phyloP scores from a whole-genome alignment of 129 eudicot genomes.

The Saussurea involucrata region DNA sequence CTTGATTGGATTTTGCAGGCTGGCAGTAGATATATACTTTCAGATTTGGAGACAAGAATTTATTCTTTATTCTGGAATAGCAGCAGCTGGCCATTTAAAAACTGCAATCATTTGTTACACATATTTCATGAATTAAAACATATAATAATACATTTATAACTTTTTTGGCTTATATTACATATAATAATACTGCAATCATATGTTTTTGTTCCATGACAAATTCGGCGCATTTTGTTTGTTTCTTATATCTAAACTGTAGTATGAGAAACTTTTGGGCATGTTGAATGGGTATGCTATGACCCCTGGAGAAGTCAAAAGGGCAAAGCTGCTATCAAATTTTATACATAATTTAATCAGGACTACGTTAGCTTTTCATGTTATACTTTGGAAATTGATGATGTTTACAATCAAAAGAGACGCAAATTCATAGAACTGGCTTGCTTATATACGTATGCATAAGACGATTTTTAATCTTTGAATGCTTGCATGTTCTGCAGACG shows the following conservation, averaged over 20 bases:
- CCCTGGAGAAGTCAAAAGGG: slow-evolving; percentile 5
- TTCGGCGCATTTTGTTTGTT: slow-evolving; percentile 4
- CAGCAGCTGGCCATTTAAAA: neutral
- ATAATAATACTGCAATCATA: no score
- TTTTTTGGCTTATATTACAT: slow-evolving; percentile 14
- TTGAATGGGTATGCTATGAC: neutral
- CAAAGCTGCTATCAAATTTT: neutral
- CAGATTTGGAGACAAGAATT: neutral
- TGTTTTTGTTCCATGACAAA: neutral
- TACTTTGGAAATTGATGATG: neutral
- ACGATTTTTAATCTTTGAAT: neutral
- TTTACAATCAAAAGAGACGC: neutral
- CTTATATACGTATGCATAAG: slow-evolving; percentile 11
- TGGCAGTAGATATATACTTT: slow-evolving; percentile 9
- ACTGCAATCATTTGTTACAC: neutral
- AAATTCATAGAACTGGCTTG: slow-evolving; percentile 11
- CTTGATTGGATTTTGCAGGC: slow-evolving; percentile 4
- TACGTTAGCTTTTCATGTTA: slow-evolving; percentile 19
- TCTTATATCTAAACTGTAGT: neutral
- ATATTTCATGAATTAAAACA: neutral
- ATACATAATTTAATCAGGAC: neutral
- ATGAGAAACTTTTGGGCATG: neutral
- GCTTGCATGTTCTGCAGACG: slow-evolving; percentile 13
- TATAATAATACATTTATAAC: slow-evolving; percentile 8
- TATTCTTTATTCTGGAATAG: neutral